phyloP scores from a whole-genome alignment of 1,284 basidiomycete genomes.

The Mycena citricolor region DNA sequence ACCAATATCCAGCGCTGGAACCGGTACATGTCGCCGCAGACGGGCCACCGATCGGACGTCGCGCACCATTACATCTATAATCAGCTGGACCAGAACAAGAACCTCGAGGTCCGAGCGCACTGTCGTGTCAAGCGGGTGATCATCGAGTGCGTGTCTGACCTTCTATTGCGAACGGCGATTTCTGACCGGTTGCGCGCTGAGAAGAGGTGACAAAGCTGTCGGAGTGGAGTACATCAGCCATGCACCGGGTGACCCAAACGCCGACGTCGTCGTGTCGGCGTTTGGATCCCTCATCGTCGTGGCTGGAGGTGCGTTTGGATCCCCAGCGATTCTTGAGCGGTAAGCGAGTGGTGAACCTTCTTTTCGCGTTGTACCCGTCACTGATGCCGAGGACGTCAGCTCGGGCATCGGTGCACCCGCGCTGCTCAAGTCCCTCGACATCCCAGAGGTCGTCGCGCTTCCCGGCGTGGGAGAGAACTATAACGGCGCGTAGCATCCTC shows the following conservation, averaged over 20 bases:
- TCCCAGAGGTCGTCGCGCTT: conserved; percentile 46
- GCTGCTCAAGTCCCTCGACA: conserved; percentile 39
- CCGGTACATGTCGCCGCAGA: conserved; percentile 49
- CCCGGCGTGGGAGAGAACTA: conserved; percentile 57
- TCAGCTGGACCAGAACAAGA: conserved; percentile 38
- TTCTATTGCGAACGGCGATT: too few species aligned
- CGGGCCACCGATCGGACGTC: conserved; percentile 55
- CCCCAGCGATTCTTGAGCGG: conserved; percentile 51
- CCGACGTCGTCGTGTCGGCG: conserved; percentile 27
- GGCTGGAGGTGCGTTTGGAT: conserved; percentile 54
- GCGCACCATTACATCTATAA: conserved; percentile 59
- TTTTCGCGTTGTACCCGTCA: not conserved
- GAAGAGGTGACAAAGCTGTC: conserved; percentile 21
- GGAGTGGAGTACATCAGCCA: conserved; percentile 57
- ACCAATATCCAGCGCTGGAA: conserved; percentile 7
- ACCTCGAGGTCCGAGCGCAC: conserved; percentile 38
- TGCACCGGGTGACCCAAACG: conserved; percentile 24
- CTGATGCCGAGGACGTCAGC: conserved; percentile 8
- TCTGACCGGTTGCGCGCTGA: too few species aligned
- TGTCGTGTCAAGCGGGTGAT: conserved; percentile 46
- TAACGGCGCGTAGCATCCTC: conserved; percentile 36
- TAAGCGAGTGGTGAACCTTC: not conserved
- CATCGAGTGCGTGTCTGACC: conserved; percentile 44
- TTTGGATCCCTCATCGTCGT: conserved; percentile 46
- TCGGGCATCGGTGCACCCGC: conserved; percentile 46